Percentiles rank a stretch among this genome's conserved stretches.
Conservation (phyloP, 208 protist species). For the Leishmania aethiopica region DNA sequence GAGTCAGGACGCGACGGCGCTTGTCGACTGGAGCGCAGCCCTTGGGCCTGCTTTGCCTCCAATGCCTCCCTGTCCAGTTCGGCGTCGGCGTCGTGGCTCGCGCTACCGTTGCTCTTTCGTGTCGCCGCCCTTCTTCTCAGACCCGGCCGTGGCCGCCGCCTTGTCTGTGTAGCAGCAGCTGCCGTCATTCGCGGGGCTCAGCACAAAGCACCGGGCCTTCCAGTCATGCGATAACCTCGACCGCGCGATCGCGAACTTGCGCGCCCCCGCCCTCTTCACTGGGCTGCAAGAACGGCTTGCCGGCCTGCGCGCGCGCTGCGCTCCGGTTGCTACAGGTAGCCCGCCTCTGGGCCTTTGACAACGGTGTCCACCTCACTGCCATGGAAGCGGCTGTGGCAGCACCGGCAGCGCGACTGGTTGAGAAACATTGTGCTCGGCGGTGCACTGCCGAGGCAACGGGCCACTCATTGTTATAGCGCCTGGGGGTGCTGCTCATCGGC, state of each 20-base stretch:
- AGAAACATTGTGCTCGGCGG: constrained; percentile 44
- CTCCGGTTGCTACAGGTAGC: constrained; percentile 36
- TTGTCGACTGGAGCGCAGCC: constrained; percentile 38
- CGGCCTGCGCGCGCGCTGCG: constrained; percentile 21
- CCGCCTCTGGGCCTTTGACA: constrained; percentile 35
- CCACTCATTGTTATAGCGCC: constrained; percentile 33
- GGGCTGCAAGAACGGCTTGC: constrained; percentile 35
- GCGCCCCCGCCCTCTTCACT: constrained; percentile 38
- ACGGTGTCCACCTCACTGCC: constrained; percentile 29
- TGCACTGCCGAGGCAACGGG: constrained; percentile 42
- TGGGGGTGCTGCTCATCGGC: constrained; percentile 28
- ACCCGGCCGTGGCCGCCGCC: constrained; percentile 19
- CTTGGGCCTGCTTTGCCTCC: constrained; percentile 33
- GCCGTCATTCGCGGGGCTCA: constrained; percentile 28
- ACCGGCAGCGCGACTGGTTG: constrained; percentile 45
- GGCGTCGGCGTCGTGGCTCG: constrained; percentile 30
- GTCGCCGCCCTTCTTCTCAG: constrained; percentile 18
- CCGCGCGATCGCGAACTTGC: constrained; percentile 52
- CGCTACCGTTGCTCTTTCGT: constrained; percentile 21
- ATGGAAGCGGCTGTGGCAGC: constrained; percentile 48
- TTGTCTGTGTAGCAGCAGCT: constrained; percentile 45
- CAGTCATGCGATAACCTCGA: constrained; percentile 51
- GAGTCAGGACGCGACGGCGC: constrained; percentile 46
- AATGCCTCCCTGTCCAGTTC: constrained; percentile 26
- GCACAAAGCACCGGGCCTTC: constrained; percentile 57